Conservation (phyloP, 345 rosid genomes). For the Camelina hispida region DNA sequence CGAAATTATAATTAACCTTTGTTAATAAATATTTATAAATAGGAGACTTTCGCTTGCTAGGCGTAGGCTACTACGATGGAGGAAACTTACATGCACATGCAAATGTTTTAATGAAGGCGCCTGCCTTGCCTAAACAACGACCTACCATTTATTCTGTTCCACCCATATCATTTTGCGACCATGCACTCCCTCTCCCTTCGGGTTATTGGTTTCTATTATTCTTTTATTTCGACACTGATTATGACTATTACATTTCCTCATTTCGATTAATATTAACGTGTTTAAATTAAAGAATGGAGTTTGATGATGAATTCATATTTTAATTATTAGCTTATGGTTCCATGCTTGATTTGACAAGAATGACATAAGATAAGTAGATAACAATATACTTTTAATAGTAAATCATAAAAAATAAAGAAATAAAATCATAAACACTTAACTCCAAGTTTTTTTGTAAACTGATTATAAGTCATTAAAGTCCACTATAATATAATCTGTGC, state of each 20-base stretch:
- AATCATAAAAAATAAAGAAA: not conserved
- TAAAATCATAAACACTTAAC: not conserved
- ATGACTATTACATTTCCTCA: not conserved
- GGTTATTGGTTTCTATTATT: not conserved
- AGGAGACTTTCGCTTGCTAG: conserved; percentile 4
- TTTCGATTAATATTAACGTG: not conserved
- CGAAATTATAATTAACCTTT: not conserved
- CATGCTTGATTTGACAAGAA: conserved; percentile 18
- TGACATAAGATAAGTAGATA: too few relatives aligned
- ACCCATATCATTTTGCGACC: not conserved
- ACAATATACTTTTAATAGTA: not conserved
- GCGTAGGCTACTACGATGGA: not conserved
- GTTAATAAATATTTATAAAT: not conserved
- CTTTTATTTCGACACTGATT: not conserved
- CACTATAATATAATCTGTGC: not conserved
- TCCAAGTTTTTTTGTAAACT: not conserved
- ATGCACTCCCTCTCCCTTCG: not conserved
- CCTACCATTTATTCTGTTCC: conserved; percentile 21
- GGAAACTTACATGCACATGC: conserved; percentile 39
- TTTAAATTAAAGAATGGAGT: conserved; percentile 3
- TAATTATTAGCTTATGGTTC: conserved; percentile 1
- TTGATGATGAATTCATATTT: not conserved
- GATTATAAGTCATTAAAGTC: not conserved
- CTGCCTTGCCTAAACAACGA: conserved; percentile 27
- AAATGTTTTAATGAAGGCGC: conserved; percentile 24